Evolutionary conservation across 2,329 filamentous ascomycete genomes (phyloP).

Genomic region (Clonostachys byssicola): DNA sequence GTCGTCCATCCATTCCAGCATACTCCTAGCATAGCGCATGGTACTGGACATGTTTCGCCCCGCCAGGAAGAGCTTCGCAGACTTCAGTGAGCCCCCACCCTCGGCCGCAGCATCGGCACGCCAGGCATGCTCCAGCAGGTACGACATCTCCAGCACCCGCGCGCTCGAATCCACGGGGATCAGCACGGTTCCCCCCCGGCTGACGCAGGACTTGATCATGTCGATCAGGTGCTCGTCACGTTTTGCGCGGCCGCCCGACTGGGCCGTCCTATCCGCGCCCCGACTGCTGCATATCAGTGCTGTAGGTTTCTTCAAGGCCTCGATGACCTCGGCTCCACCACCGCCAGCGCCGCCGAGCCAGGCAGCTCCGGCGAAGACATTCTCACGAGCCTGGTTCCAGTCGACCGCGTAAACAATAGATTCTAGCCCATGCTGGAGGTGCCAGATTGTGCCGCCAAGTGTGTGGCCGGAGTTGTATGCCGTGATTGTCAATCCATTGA

Average conservation of each 20-base stretch:
- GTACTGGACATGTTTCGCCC: conserved; percentile 84
- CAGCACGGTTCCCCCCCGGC: conserved; percentile 82
- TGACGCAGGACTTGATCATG: conserved; percentile 74
- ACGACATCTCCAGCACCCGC: conserved; percentile 87
- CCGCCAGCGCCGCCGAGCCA: conserved; percentile 83
- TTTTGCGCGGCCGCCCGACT: conserved; percentile 70
- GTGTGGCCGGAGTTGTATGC: conserved; percentile 97
- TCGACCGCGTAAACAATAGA: conserved; percentile 97
- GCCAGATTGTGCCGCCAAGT: conserved; percentile 96
- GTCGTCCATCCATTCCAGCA: conserved; percentile 99
- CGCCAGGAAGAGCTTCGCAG: conserved; percentile 71
- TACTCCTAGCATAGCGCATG: conserved; percentile 86
- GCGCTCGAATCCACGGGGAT: conserved; percentile 95
- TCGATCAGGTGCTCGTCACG: conserved; percentile 82
- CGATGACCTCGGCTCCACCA: conserved; percentile 85
- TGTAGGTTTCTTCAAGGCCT: conserved; percentile 88
- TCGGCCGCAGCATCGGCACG: conserved; percentile 55
- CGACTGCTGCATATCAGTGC: conserved; percentile 89
- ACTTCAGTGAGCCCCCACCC: conserved; percentile 46
- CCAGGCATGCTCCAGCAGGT: conserved; percentile 91
- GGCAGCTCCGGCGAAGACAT: conserved; percentile 87
- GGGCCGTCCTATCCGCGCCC: conserved; percentile 67
- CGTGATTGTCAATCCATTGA: conserved; percentile 90
- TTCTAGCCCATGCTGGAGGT: conserved; percentile 93
- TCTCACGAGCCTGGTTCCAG: conserved; percentile 97